Conservation (phyloP, 2,329 filamentous ascomycete species). For the Chalara sp. region DNA sequence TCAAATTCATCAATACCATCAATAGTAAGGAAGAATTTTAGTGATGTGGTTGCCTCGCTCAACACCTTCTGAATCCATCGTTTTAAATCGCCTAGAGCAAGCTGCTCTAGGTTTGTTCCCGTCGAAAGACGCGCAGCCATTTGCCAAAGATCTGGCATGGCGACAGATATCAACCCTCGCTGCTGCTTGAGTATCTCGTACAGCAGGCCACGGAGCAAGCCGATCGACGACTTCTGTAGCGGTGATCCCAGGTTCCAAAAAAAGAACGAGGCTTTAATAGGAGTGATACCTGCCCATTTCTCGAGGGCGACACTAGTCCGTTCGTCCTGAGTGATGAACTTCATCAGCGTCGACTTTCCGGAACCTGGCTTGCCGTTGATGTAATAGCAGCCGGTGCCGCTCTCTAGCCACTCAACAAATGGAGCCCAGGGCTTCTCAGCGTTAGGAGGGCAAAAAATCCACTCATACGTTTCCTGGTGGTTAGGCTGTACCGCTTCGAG, state of each 20-base stretch:
- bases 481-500: no score
- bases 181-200: slow-evolving; percentile 8
- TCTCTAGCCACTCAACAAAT: no score
- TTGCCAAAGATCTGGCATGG: slow-evolving; percentile 3
- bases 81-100: neutral
- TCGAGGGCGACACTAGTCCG: no score
- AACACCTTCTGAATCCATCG: neutral
- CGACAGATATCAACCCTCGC: slow-evolving; percentile 2
- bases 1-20: slow-evolving; percentile 13
- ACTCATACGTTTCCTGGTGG: no score
- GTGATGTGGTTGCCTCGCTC: neutral
- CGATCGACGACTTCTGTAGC: slow-evolving; percentile 19
- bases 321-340: no score
- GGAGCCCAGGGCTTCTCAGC: no score
- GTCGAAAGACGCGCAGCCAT: neutral
- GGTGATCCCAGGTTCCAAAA: slow-evolving; percentile 18
- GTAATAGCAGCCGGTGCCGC: no score
- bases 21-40: neutral
- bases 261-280: slow-evolving; percentile 12
- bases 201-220: slow-evolving; percentile 17
- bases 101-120: neutral
- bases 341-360: no score
- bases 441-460: no score
- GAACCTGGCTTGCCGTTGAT: no score
- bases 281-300: no score